A percentile compares a stretch with the other conserved stretches of the same genome.
Conservation (phyloP, 2,329 filamentous ascomycete genomes). For the Leptographium flavum region DNA sequence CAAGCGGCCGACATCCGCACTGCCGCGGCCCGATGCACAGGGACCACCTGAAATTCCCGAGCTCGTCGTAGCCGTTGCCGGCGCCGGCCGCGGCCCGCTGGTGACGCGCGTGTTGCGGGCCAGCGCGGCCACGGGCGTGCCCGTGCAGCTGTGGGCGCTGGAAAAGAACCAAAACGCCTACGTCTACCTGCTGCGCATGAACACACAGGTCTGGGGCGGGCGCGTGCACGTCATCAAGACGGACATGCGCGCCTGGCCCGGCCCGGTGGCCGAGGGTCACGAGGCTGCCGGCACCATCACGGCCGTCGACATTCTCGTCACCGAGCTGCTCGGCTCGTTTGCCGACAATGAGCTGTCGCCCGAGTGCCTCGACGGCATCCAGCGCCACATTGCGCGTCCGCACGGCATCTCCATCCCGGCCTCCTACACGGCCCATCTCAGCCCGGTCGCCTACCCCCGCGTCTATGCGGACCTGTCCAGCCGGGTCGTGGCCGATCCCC, state of each 20-base stretch:
- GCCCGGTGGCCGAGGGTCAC: slow-evolving; percentile 41
- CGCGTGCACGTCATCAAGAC: slow-evolving; percentile 82
- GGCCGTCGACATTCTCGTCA: slow-evolving; percentile 83
- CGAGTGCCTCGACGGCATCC: slow-evolving; percentile 91
- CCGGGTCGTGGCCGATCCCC: slow-evolving; percentile 45
- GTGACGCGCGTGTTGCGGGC: slow-evolving; percentile 78
- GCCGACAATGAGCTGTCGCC: slow-evolving; percentile 91
- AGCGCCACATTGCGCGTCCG: slow-evolving; percentile 63
- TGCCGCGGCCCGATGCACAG: slow-evolving; percentile 37
- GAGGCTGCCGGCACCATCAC: slow-evolving; percentile 34
- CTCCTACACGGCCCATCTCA: slow-evolving; percentile 85
- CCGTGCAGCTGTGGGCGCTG: slow-evolving; percentile 77
- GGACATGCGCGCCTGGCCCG: slow-evolving; percentile 94
- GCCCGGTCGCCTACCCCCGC: slow-evolving; percentile 79
- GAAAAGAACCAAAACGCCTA: slow-evolving; percentile 99
- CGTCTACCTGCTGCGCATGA: slow-evolving; percentile 79
- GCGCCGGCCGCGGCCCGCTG: slow-evolving; percentile 81
- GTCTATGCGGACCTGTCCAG: slow-evolving; percentile 67
- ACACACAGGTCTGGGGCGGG: slow-evolving; percentile 65
- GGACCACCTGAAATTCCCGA: slow-evolving; percentile 12
- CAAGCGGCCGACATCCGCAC: slow-evolving; percentile 59
- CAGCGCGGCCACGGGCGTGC: slow-evolving; percentile 58
- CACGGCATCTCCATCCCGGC: slow-evolving; percentile 88
- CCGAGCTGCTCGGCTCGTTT: slow-evolving; percentile 87
- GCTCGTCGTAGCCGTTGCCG: slow-evolving; percentile 78